Base-by-base conservation (phyloP, 1,284 basidiomycete species). In the Ustilago nuda region DNA sequence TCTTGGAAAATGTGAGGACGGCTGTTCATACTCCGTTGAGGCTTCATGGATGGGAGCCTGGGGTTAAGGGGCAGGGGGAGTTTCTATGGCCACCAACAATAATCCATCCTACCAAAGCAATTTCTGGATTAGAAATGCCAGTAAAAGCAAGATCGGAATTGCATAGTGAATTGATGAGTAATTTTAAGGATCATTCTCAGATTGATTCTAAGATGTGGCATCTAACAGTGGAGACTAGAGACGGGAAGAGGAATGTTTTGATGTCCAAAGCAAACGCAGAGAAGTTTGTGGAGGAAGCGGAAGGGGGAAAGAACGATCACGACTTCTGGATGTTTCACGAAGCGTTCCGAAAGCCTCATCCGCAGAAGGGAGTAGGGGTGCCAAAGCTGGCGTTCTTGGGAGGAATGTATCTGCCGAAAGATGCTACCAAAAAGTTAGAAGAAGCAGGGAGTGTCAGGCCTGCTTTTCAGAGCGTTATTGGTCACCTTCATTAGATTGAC, bases 91-190 rank as follows among this genome's bases (percentile, higher is more conserved):
- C 45, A 15, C 45, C 23, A 27, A 27, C 45, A 11, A 1, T 46
- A 11, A 1, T 8, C 13, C 37, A 9, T 39, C 0, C 0, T 0
- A 3, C 2, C 9, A 39, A 39, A 39, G 37, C 0, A 0, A 3
- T 39, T 39, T 39, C 11, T 17, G 15, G 11, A 39, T 39, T 9
- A 17, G 37, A 11, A 17, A 11, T 39, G 37, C 11, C 15, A 39
- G 37, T 3, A 39, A 0, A 4, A 17, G 5, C 0, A 39, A 39
- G 37, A 11, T 39, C 0, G 37, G 11, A 6, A 17, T 11, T 9
- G 37, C 37, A 27, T 27, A 2, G 3, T 27, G 23, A 27, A 11
- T 11, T 39, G 4, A 39, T 2, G 37, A 17, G 15, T 17, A 17
- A 4, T 39, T 39, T 39, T 3, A 39, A 3, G 4, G 0, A 4